phyloP scores from a whole-genome alignment of 2,329 filamentous ascomycete genomes.

The Apiospora marii region DNA sequence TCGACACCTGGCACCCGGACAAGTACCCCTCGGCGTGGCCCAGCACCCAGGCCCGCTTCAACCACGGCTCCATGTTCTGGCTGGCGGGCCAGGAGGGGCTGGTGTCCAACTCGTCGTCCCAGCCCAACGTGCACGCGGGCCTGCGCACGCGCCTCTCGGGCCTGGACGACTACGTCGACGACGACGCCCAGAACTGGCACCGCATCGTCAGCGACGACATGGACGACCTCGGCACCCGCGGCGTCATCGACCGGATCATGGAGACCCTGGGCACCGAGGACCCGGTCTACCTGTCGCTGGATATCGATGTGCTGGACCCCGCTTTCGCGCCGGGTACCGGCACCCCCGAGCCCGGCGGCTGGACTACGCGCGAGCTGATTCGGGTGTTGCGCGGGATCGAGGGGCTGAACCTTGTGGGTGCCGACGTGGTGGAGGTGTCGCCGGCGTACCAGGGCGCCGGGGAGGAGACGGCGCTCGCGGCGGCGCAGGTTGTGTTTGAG shows the following conservation, averaged over 20 bases:
- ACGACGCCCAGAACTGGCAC: slow-evolving; percentile 78
- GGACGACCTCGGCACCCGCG: slow-evolving; percentile 78
- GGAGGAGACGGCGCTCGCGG: slow-evolving; percentile 84
- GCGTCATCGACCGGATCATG: slow-evolving; percentile 76
- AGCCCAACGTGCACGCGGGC: slow-evolving; percentile 82
- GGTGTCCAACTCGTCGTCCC: slow-evolving; percentile 73
- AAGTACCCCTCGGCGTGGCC: slow-evolving; percentile 82
- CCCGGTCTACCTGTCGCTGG: slow-evolving; percentile 81
- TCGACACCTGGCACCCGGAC: slow-evolving; percentile 85
- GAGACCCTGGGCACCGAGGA: slow-evolving; percentile 74
- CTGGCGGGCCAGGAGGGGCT: slow-evolving; percentile 82
- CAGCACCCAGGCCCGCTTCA: slow-evolving; percentile 76
- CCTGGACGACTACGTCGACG: slow-evolving; percentile 74
- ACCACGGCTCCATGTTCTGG: slow-evolving; percentile 93
- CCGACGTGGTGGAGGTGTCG: slow-evolving; percentile 88
- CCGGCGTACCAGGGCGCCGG: slow-evolving; percentile 83
- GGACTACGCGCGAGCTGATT: slow-evolving; percentile 89
- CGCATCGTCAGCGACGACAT: slow-evolving; percentile 87
- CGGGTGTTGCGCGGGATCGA: slow-evolving; percentile 84
- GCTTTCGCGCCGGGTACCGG: slow-evolving; percentile 76
- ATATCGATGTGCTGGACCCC: slow-evolving; percentile 80
- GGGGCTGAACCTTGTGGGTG: slow-evolving; percentile 83
- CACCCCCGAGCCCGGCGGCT: slow-evolving; percentile 89
- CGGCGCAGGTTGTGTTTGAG: slow-evolving; percentile 85
- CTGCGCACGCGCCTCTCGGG: slow-evolving; percentile 79